A percentile compares a stretch with the other conserved stretches of the same genome.
These are phyloP conservation scores for Monosporascus sp. DNA, from an alignment of 2,329 filamentous ascomycete genomes.

Conservation along the genomic window DNA sequence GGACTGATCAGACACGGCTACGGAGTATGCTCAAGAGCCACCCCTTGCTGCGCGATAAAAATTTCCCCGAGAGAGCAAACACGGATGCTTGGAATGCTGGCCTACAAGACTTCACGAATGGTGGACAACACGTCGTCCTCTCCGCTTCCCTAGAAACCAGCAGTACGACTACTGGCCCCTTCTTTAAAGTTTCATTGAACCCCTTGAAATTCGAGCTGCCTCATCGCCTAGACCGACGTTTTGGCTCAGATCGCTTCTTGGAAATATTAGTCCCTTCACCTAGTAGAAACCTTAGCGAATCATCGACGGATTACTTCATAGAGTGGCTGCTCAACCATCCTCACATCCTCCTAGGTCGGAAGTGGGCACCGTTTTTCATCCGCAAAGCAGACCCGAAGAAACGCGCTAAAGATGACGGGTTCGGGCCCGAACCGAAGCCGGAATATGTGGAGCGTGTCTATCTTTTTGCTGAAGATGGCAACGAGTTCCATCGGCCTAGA, in stretches of 20 bases:
- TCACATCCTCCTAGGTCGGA: conserved; percentile 42
- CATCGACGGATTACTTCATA: conserved; percentile 28
- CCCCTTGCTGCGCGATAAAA: conserved; percentile 36
- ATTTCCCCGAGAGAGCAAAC: conserved; percentile 43
- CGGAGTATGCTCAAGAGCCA: conserved; percentile 36
- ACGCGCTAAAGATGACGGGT: conserved; percentile 27
- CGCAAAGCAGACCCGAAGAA: conserved; percentile 34
- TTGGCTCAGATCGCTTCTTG: conserved; percentile 54
- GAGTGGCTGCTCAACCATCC: conserved; percentile 33
- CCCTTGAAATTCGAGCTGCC: conserved; percentile 44
- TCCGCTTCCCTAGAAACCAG: conserved; percentile 36
- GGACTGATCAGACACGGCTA: conserved; percentile 40
- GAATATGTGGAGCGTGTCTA: conserved; percentile 39
- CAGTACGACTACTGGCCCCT: conserved; percentile 27
- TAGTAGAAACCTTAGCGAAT: conserved; percentile 22
- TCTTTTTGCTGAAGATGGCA: conserved; percentile 51
- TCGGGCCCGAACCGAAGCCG: conserved; percentile 24
- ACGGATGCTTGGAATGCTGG: conserved; percentile 41
- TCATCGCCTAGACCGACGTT: conserved; percentile 48
- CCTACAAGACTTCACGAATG: conserved; percentile 29
- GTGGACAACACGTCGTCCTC: conserved; percentile 36
- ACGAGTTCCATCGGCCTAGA: conserved; percentile 30
- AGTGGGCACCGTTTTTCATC: conserved; percentile 44
- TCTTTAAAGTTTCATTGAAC: conserved; percentile 42
- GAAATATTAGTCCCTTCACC: conserved; percentile 36